A percentile compares a stretch with the other conserved stretches of the same genome.
Conservation (phyloP, 352 stramenopile species). For the Plasmopara viticola region DNA sequence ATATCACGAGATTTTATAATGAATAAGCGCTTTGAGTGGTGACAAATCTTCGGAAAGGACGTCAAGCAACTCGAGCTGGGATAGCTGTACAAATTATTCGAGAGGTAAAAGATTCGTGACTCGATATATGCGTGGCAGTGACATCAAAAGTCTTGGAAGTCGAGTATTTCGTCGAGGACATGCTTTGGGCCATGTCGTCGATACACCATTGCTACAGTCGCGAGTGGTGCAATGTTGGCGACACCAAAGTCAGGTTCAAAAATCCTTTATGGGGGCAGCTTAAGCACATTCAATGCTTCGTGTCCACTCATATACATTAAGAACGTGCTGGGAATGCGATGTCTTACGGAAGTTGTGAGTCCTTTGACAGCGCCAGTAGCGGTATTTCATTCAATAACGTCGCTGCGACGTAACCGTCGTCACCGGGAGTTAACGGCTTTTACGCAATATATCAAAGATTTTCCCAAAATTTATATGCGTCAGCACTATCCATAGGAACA, state of each 20-base stretch:
- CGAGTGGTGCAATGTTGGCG: too few relatives aligned
- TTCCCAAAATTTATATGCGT: too few relatives aligned
- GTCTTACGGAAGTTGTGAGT: slow-evolving; percentile 21
- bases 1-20: slow-evolving; percentile 49
- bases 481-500: too few relatives aligned
- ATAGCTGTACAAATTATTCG: slow-evolving; percentile 32
- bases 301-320: slow-evolving; percentile 23
- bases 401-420: not conserved
- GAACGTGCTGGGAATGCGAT: slow-evolving; percentile 32
- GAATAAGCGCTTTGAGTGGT: slow-evolving; percentile 31
- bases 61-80: slow-evolving; percentile 43
- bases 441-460: too few relatives aligned
- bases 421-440: too few relatives aligned
- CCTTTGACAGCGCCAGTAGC: slow-evolving; percentile 16
- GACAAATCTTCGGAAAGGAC: slow-evolving; percentile 44
- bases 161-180: slow-evolving; percentile 21
- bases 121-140: slow-evolving; percentile 28
- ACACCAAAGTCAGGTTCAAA: slow-evolving; percentile 17
- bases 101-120: slow-evolving; percentile 36
- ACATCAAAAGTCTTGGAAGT: slow-evolving; percentile 30
- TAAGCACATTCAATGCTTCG: slow-evolving; percentile 21
- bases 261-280: slow-evolving; percentile 34
- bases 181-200: slow-evolving; percentile 33
- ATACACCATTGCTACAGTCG: slow-evolving; percentile 35
- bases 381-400: slow-evolving; percentile 22